These are phyloP conservation scores for Tephrocybe rancida DNA, from an alignment of 768 basidiomycete species.

Conservation along the genomic window DNA sequence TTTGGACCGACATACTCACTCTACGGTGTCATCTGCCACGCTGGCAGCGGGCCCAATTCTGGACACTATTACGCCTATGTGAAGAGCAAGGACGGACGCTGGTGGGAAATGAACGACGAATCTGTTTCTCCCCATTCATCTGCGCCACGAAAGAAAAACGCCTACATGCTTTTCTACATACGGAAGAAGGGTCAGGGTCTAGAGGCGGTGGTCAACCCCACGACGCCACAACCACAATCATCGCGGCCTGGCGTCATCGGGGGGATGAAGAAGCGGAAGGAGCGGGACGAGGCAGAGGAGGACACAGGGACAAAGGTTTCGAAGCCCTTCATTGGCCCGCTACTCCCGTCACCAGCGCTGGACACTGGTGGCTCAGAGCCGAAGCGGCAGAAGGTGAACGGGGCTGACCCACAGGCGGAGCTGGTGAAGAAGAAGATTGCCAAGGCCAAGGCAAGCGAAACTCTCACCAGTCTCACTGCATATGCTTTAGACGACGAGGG, in stretches of 20 bases:
- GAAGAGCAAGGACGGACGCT: constrained; percentile 65
- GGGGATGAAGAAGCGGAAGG: constrained; percentile 51
- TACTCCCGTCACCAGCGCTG: constrained; percentile 52
- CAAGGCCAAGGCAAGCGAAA: constrained; percentile 30
- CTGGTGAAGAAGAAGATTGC: constrained; percentile 55
- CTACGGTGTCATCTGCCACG: constrained; percentile 92
- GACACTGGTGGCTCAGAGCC: constrained; percentile 20
- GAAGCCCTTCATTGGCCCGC: constrained; percentile 65
- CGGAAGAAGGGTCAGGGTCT: constrained; percentile 76
- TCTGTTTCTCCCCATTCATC: constrained; percentile 47
- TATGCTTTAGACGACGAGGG: constrained; percentile 33
- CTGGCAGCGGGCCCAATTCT: constrained; percentile 89
- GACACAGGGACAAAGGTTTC: constrained; percentile 53
- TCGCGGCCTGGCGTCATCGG: constrained; percentile 41
- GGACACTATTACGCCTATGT: constrained; percentile 95
- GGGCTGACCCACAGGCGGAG: constrained; percentile 54
- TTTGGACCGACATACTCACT: constrained; percentile 81
- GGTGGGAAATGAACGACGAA: constrained; percentile 97
- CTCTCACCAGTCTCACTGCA: constrained; percentile 22
- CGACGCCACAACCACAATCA: constrained; percentile 23
- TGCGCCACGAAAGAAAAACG: constrained; percentile 70
- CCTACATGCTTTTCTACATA: constrained; percentile 94
- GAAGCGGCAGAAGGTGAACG: constrained; percentile 26
- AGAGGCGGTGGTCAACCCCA: constrained; percentile 57
- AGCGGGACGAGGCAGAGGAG: constrained; percentile 41